phyloP scores from a whole-genome alignment of 73 alveolate genomes.

The Paramecium sexaurelia region DNA sequence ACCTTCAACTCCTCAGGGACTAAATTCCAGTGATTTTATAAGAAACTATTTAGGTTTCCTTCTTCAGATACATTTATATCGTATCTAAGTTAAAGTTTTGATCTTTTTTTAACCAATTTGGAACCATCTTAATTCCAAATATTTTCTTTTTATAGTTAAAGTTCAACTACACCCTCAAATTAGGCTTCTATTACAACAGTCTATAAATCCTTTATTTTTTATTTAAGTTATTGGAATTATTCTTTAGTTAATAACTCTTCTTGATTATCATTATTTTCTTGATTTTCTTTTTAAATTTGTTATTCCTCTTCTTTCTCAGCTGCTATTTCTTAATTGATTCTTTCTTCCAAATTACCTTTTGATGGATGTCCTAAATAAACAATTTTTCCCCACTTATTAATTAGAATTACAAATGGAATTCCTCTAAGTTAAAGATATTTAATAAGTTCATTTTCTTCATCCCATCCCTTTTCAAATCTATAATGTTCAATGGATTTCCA shows the following conservation, averaged over 20 bases:
- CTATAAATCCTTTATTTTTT: background rate
- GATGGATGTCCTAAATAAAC: conserved; percentile 25
- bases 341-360: background rate
- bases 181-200: background rate
- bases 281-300: background rate
- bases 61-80: background rate
- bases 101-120: background rate
- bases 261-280: background rate
- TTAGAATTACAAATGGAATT: conserved; percentile 17
- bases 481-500: conserved; percentile 35
- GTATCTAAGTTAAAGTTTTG: background rate
- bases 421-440: conserved; percentile 14
- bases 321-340: too few relatives aligned
- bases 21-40: background rate
- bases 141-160: conserved; percentile 2
- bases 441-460: conserved; percentile 10
- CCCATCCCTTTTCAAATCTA: conserved; percentile 58
- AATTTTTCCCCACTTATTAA: conserved; percentile 24
- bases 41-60: background rate
- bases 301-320: background rate
- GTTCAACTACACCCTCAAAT: conserved; percentile 40
- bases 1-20: background rate
- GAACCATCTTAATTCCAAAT: background rate
- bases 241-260: background rate
- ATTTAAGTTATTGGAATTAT: background rate